phyloP scores from a whole-genome alignment of 352 stramenopile genomes.

The Pythium volutum region DNA sequence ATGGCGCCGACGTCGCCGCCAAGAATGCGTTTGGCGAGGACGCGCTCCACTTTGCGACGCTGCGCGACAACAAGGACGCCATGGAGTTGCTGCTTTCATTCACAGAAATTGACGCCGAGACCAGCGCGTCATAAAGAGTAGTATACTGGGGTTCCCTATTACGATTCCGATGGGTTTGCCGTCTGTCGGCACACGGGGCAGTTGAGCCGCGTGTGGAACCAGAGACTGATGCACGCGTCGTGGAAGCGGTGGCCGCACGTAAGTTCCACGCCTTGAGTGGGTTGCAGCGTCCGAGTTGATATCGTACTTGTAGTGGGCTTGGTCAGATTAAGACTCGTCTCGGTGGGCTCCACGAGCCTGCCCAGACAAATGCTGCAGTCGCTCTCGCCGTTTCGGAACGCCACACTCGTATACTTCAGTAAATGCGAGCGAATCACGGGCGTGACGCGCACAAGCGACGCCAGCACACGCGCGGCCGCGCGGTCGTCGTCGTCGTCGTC shows the following conservation, averaged over 20 bases:
- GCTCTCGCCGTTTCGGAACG: background rate
- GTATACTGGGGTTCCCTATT: no score
- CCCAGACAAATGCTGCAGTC: slow-evolving; percentile 67
- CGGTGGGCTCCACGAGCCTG: slow-evolving; percentile 15
- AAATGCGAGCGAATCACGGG: slow-evolving; percentile 8
- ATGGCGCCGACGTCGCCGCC: slow-evolving; percentile 45
- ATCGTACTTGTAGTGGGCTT: background rate
- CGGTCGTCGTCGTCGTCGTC: slow-evolving; percentile 54
- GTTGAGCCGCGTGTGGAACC: slow-evolving; percentile 59
- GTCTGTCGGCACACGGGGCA: slow-evolving; percentile 50
- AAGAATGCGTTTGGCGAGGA: slow-evolving; percentile 69
- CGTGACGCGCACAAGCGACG: slow-evolving; percentile 36
- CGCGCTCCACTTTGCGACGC: slow-evolving; percentile 57
- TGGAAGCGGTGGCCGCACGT: slow-evolving; percentile 72
- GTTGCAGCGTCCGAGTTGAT: background rate
- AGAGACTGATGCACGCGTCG: slow-evolving; percentile 68
- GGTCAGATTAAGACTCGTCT: background rate
- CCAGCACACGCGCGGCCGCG: slow-evolving; percentile 38
- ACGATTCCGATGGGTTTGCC: no score
- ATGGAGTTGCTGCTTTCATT: slow-evolving; percentile 38
- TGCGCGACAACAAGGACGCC: slow-evolving; percentile 51
- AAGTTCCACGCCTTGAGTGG: slow-evolving; percentile 32
- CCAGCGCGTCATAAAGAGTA: background rate
- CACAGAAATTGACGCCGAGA: background rate
- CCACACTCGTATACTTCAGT: background rate